These are phyloP conservation scores for Chlamydomonas incerta DNA, from an alignment of 139 green algal species.

Conservation along the genomic window DNA sequence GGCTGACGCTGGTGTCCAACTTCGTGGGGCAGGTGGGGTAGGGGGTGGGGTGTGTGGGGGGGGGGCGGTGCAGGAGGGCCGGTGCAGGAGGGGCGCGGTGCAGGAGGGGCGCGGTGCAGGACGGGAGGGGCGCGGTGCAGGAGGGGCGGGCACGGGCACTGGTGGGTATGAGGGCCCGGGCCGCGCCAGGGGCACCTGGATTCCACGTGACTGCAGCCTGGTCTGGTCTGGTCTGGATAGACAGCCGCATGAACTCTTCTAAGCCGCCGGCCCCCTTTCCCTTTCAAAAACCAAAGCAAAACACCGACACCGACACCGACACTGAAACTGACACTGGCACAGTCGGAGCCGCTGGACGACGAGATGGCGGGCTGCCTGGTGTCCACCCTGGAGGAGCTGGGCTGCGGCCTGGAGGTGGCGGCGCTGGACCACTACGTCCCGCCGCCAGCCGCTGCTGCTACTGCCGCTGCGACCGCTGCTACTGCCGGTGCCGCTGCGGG, in stretches of 20 bases:
- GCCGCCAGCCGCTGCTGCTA: neutral
- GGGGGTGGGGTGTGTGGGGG: neutral
- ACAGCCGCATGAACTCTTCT: too few species aligned
- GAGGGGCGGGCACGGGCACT: too few species aligned
- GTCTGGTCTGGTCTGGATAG: too few species aligned
- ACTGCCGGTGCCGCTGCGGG: neutral
- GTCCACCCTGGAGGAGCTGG: neutral
- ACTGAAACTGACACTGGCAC: too few species aligned
- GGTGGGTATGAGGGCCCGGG: too few species aligned
- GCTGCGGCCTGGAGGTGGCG: neutral
- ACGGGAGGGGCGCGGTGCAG: too few species aligned
- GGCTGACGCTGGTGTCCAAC: constrained; percentile 25
- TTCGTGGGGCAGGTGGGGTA: constrained; percentile 5
- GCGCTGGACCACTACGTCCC: constrained; percentile 23
- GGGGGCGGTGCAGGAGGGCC: neutral
- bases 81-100: neutral
- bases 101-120: neutral
- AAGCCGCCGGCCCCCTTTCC: too few species aligned
- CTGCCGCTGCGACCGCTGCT: too few species aligned
- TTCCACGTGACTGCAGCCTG: too few species aligned
- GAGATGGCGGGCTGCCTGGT: neutral
- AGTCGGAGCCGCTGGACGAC: constrained; percentile 32
- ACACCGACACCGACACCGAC: too few species aligned
- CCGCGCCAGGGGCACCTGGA: too few species aligned
- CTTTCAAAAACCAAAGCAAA: too few species aligned